These are phyloP conservation scores for Lanmaoa rubissima DNA, from an alignment of 768 basidiomycete species.

Conservation along the genomic window DNA sequence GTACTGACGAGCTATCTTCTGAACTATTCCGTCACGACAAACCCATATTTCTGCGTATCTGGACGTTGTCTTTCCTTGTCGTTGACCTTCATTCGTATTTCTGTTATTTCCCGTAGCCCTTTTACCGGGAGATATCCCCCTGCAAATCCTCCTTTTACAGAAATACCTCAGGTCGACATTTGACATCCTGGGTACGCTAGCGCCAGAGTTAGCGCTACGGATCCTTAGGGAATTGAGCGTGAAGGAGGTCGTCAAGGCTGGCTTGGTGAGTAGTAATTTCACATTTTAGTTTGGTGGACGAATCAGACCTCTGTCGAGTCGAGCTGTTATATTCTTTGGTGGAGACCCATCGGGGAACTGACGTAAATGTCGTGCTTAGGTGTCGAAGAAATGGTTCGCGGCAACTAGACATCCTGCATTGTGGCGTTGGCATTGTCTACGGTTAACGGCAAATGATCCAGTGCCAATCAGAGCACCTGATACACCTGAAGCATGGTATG, in stretches of 20 bases:
- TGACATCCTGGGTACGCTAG: constrained; percentile 73
- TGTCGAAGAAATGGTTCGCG: constrained; percentile 43
- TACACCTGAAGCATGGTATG: constrained; percentile 72
- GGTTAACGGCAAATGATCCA: constrained; percentile 72
- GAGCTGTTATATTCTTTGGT: background rate
- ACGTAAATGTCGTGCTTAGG: constrained; percentile 21
- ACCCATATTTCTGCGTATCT: background rate
- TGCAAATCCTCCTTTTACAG: constrained; percentile 81
- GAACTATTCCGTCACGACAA: background rate
- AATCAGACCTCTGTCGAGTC: background rate
- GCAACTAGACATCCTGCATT: constrained; percentile 58
- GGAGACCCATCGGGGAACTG: background rate
- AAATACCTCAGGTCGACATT: constrained; percentile 82
- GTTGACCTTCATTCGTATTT: constrained; percentile 8
- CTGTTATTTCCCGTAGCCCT: constrained; percentile 45
- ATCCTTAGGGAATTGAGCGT: constrained; percentile 61
- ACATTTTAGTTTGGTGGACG: background rate
- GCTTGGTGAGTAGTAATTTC: constrained; percentile 27
- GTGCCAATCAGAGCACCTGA: constrained; percentile 59
- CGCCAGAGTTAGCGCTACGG: constrained; percentile 61
- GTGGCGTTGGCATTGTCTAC: constrained; percentile 75
- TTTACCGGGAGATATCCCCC: constrained; percentile 79
- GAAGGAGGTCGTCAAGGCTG: constrained; percentile 55
- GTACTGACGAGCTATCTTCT: constrained; percentile 7
- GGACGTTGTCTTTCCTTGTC: background rate